phyloP scores from a whole-genome alignment of 805 yeast genomes.

The Starmerella lactis-condensi region DNA sequence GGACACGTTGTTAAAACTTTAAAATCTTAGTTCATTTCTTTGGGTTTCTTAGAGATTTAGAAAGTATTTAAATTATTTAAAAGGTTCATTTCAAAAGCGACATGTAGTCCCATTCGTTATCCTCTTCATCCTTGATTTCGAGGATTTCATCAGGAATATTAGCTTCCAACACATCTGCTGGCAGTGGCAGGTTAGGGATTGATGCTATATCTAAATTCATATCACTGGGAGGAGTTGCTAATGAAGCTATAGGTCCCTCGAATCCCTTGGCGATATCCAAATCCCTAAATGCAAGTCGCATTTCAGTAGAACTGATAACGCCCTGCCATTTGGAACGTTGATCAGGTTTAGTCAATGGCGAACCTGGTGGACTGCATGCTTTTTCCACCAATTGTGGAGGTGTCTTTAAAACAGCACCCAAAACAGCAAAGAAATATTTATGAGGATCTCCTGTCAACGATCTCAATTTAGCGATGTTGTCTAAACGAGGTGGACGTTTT shows the following conservation, averaged over 20 bases:
- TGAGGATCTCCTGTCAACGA: constrained; percentile 20
- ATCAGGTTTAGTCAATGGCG: neutral
- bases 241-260: constrained; percentile 5
- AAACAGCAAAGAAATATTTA: constrained; percentile 20
- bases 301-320: constrained; percentile 20
- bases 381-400: constrained; percentile 18
- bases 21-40: too few species aligned
- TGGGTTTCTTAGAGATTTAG: too few species aligned
- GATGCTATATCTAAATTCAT: neutral
- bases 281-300: constrained; percentile 21
- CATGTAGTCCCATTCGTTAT: constrained; percentile 11
- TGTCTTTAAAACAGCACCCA: constrained; percentile 22
- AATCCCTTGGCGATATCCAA: constrained; percentile 18
- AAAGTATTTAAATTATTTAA: too few species aligned
- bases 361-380: constrained; percentile 4
- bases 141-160: neutral
- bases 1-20: too few species aligned
- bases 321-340: constrained; percentile 11
- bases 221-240: constrained; percentile 14
- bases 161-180: neutral
- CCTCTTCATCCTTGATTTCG: neutral
- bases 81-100: constrained; percentile 7
- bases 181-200: neutral
- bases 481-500: constrained; percentile 11
- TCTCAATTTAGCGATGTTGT: constrained; percentile 16